phyloP scores from a whole-genome alignment of 2,329 filamentous ascomycete species.

The Sphaceloma murrayae region DNA sequence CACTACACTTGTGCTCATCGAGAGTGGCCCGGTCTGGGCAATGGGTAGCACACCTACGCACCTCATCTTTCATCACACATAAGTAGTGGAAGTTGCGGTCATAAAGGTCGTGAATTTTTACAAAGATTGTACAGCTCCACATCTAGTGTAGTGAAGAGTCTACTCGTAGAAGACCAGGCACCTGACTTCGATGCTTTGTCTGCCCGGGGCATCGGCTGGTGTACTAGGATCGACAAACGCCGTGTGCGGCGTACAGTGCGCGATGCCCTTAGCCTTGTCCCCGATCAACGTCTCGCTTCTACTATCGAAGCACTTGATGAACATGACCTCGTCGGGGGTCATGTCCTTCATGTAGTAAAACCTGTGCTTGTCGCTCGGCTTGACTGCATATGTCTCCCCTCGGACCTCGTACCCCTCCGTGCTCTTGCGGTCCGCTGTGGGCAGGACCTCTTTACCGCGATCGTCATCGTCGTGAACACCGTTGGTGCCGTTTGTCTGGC shows the following conservation, averaged over 20 bases:
- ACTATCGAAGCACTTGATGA: constrained; percentile 44
- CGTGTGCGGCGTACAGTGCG: constrained; percentile 53
- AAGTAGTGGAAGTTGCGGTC: too few species aligned
- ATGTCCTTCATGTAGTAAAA: constrained; percentile 62
- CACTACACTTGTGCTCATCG: too few species aligned
- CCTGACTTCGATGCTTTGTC: constrained; percentile 49
- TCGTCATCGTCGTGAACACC: constrained; percentile 42
- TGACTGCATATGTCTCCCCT: constrained; percentile 54
- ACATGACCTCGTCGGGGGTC: constrained; percentile 47
- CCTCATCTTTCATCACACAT: too few species aligned
- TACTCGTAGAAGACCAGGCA: constrained; percentile 60
- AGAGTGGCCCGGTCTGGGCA: too few species aligned
- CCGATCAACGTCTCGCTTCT: constrained; percentile 34
- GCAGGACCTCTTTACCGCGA: constrained; percentile 48
- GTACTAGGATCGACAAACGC: constrained; percentile 72
- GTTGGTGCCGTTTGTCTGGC: constrained; percentile 21
- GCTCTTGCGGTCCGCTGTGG: constrained; percentile 38
- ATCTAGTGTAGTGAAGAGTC: too few species aligned
- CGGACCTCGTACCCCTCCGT: constrained; percentile 53
- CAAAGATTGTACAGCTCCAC: too few species aligned
- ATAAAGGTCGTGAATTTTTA: too few species aligned
- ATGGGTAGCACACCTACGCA: too few species aligned
- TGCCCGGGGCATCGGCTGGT: constrained; percentile 55
- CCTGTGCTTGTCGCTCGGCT: constrained; percentile 47
- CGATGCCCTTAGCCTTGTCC: constrained; percentile 31